phyloP scores from a whole-genome alignment of 2,329 filamentous ascomycete species.

The Zymoseptoria pseudotritici region DNA sequence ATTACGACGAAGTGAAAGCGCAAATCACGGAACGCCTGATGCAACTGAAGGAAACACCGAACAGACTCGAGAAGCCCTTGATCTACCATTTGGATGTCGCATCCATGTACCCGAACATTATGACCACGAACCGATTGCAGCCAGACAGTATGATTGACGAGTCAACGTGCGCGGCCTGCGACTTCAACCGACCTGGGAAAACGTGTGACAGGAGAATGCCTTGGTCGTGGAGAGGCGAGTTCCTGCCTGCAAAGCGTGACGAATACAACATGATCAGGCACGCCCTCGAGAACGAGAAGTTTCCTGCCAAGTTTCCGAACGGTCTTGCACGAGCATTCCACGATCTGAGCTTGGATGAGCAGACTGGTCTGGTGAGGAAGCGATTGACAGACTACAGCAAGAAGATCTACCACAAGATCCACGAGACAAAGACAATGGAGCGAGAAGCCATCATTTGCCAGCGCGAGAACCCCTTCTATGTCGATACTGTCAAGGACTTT shows the following conservation, averaged over 20 bases:
- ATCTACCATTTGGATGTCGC: conserved; percentile 99
- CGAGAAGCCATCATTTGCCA: conserved; percentile 97
- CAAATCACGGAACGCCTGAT: conserved; percentile 68
- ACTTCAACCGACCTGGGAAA: conserved; percentile 96
- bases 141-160: conserved; percentile 99
- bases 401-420: conserved; percentile 99
- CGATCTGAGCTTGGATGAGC: conserved; percentile 74
- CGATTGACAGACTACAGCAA: conserved; percentile 88
- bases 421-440: conserved; percentile 85
- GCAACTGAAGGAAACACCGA: conserved; percentile 71
- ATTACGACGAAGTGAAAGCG: conserved; percentile 59
- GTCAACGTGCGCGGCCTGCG: conserved; percentile 91
- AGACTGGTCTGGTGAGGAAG: conserved; percentile 72
- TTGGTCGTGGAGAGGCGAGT: conserved; percentile 98
- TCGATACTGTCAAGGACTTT: conserved; percentile 91
- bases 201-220: conserved; percentile 91
- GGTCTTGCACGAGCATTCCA: conserved; percentile 67
- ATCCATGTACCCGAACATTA: conserved; percentile 99
- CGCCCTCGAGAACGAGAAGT: conserved; percentile 83
- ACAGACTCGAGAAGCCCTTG: conserved; percentile 74
- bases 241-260: conserved; percentile 87
- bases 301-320: conserved; percentile 71
- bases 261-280: conserved; percentile 99
- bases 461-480: conserved; percentile 95
- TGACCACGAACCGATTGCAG: conserved; percentile 97